Evolutionary conservation across 1,284 basidiomycete genomes (phyloP).

Genomic region (Leccinum holopus): DNA sequence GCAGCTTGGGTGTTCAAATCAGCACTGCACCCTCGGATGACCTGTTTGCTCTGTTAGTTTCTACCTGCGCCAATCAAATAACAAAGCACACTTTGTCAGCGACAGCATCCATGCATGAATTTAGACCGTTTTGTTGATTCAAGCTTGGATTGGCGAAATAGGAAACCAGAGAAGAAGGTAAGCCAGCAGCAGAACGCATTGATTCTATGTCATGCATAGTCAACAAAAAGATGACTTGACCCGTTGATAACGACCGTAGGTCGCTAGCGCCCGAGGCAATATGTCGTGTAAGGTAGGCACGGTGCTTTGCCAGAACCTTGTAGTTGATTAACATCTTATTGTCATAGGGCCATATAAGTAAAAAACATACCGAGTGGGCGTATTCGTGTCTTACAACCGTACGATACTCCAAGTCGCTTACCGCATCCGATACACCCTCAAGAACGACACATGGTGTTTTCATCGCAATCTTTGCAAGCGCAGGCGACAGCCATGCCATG

Average conservation of each 20-base stretch:
- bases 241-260: conserved; percentile 73
- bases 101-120: conserved; percentile 80
- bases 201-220: conserved; percentile 90
- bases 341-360: neutral
- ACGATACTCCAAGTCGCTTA: conserved; percentile 92
- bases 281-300: conserved; percentile 60
- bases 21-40: conserved; percentile 70
- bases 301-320: conserved; percentile 70
- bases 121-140: conserved; percentile 68
- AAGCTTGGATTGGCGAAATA: conserved; percentile 92
- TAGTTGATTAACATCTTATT: conserved; percentile 5
- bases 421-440: conserved; percentile 82
- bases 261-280: conserved; percentile 74
- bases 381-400: conserved; percentile 90
- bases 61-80: neutral
- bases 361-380: conserved; percentile 59
- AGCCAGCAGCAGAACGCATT: conserved; percentile 78
- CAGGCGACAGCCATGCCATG: conserved; percentile 74
- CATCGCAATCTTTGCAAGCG: conserved; percentile 77
- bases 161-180: conserved; percentile 79
- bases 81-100: conserved; percentile 69
- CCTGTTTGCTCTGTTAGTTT: conserved; percentile 40
- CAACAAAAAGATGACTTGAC: conserved; percentile 86
- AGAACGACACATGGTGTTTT: conserved; percentile 88
- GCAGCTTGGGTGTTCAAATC: conserved; percentile 74